Conservation (phyloP, 2,329 filamentous ascomycete genomes). For the Sclerotinia minor region DNA sequence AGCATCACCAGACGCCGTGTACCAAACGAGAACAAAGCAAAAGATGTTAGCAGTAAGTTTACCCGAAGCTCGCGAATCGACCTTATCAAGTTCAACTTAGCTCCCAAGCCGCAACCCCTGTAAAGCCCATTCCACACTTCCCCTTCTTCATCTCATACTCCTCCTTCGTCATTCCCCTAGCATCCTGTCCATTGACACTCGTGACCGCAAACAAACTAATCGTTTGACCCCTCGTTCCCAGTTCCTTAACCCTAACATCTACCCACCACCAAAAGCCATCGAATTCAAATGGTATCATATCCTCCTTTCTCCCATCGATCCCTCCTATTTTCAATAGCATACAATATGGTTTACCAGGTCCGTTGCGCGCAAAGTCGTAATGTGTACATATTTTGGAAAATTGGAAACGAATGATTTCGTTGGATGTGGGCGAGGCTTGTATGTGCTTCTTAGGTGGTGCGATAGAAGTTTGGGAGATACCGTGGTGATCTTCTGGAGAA, state of each 20-base stretch:
- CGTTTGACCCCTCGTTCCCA: conserved; percentile 69
- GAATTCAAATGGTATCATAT: conserved; percentile 71
- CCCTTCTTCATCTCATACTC: conserved; percentile 40
- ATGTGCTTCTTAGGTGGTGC: conserved; percentile 62
- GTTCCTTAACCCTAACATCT: conserved; percentile 65
- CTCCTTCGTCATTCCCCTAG: conserved; percentile 37
- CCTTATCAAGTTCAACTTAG: conserved; percentile 29
- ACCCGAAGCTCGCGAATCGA: neutral
- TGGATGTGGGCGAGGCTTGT: conserved; percentile 51
- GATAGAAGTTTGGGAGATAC: conserved; percentile 59
- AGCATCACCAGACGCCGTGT: neutral
- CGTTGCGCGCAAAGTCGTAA: conserved; percentile 72
- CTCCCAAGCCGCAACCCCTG: conserved; percentile 39
- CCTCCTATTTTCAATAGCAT: conserved; percentile 69
- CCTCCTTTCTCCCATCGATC: conserved; percentile 64
- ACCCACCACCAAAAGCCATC: conserved; percentile 80
- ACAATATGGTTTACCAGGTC: conserved; percentile 64
- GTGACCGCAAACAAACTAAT: conserved; percentile 65
- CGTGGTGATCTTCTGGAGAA: conserved; percentile 49
- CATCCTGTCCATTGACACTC: conserved; percentile 44
- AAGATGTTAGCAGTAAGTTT: neutral
- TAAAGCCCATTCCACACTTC: conserved; percentile 37
- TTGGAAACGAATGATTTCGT: conserved; percentile 70
- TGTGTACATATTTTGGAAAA: conserved; percentile 80
- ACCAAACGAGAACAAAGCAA: no score